Base-by-base conservation (phyloP, 1,284 basidiomycete genomes). In the Mycena sp. region DNA sequence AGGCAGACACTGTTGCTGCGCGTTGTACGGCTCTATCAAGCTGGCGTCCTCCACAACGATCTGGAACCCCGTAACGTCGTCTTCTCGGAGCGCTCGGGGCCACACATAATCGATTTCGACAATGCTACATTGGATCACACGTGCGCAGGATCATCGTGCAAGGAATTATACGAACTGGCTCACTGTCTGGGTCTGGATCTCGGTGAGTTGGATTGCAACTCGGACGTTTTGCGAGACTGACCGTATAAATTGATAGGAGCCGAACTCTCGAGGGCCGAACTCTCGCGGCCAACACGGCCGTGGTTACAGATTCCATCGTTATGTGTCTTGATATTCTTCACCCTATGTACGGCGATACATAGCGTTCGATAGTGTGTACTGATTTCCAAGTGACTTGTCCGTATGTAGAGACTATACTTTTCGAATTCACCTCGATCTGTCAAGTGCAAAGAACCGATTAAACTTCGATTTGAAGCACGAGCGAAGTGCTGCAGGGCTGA, bases 231-330 rank as follows among this genome's bases (percentile, higher is more conserved):
- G 51, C 38, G 38, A 21, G 38, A 21, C 51, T 53, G 38, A 53
- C 38, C 51, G 16, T 38, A 10, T 53, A 41, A 41, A 53, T 29
- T 53, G 37, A 53, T 30, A 53, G 51, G 51, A 41, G 28, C 23
- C 26, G 51, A 53, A 53, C 51, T 53, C 38, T 53, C 49, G 49
- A 51, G 49, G 49, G 35, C 49, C 35, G 49, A 51, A 38, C 32
- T 51, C 32, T 38, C 38, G 38, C 51, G 16, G 51, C 38, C 51
- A 37, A 41, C 26, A 41, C 38, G 9, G 21, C 21, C 51, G 4
- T 53, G 38, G 38, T 53, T 41, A 21, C 25, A 19, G 51, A 40
- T 53, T 53, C 35, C 35, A 29, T 53, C 38, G 25, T 53, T 30
- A 41, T 21, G 51, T 53, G 51, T 53, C 45, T 35, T 50, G 35